A percentile compares a stretch with the other conserved stretches of the same genome.
Conservation (phyloP, 495 filamentous ascomycete genomes). For the Durotheca rogersii region DNA sequence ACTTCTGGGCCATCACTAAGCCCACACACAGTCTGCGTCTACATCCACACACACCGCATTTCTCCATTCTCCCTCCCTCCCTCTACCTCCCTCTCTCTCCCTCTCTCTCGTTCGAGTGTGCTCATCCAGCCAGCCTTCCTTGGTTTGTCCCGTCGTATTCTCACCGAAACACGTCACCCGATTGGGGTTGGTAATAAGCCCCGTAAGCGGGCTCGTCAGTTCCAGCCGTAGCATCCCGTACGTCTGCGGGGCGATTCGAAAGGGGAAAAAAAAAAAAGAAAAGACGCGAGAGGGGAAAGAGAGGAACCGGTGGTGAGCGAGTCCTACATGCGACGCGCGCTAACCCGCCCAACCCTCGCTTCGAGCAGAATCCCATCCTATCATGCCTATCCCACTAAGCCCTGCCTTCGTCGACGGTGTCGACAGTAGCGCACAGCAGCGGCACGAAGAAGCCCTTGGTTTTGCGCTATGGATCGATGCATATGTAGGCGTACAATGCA, state of each 20-base stretch:
- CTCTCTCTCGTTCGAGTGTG: no score
- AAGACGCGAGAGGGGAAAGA: no score
- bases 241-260: no score
- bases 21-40: not conserved
- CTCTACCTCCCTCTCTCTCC: slow-evolving; percentile 1
- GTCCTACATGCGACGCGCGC: no score
- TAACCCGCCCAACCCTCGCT: no score
- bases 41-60: slow-evolving; percentile 19
- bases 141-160: not conserved
- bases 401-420: no score
- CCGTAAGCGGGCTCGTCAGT: slow-evolving; percentile 16
- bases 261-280: no score
- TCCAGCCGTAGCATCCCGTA: not conserved
- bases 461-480: not conserved
- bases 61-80: slow-evolving; percentile 16
- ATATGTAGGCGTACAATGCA: not conserved
- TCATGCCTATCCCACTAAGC: no score
- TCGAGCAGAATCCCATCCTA: no score
- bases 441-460: no score
- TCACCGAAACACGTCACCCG: slow-evolving; percentile 24
- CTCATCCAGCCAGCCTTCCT: not conserved
- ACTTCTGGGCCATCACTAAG: slow-evolving; percentile 12
- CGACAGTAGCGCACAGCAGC: no score
- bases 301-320: no score
- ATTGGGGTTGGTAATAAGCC: slow-evolving; percentile 16